Evolutionary conservation across 1,284 basidiomycete species (phyloP).

Genomic region (Puccinia sorghi): DNA sequence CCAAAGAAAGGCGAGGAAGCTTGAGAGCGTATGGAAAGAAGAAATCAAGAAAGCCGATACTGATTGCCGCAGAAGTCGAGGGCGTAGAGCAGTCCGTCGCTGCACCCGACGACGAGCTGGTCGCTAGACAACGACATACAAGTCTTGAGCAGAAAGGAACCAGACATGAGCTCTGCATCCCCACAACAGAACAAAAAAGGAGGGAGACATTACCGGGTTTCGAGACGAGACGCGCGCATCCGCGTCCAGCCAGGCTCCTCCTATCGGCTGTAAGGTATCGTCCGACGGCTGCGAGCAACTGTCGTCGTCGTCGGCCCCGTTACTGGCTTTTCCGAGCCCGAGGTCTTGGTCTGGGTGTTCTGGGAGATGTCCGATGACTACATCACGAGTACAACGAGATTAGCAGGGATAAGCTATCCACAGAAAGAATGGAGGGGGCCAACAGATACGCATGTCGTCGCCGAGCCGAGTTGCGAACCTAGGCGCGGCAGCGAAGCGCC

Average conservation of each 20-base stretch:
- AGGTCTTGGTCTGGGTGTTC: background rate
- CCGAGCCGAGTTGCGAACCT: conserved; percentile 42
- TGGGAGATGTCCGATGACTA: conserved; percentile 45
- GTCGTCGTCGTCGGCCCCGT: background rate
- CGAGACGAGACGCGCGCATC: conserved; percentile 30
- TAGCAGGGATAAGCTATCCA: background rate
- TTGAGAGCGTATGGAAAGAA: background rate
- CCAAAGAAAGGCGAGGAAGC: background rate
- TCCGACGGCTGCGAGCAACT: background rate
- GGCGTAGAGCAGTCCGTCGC: conserved; percentile 43
- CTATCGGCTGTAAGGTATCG: conserved; percentile 40
- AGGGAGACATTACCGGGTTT: conserved; percentile 11
- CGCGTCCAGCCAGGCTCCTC: conserved; percentile 41
- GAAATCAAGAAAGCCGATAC: background rate
- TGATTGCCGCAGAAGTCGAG: conserved; percentile 38
- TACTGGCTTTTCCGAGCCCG: background rate
- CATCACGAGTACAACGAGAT: background rate
- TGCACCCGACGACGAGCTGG: conserved; percentile 41
- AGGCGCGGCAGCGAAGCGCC: conserved; percentile 45
- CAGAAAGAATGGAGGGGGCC: background rate
- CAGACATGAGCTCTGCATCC: background rate
- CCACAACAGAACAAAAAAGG: background rate
- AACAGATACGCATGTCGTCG: conserved; percentile 49
- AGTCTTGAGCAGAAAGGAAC: conserved; percentile 10
- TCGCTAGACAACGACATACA: conserved; percentile 49